phyloP scores from a whole-genome alignment of 202 grass and related monocot genomes.

The Musa balbisiana region DNA sequence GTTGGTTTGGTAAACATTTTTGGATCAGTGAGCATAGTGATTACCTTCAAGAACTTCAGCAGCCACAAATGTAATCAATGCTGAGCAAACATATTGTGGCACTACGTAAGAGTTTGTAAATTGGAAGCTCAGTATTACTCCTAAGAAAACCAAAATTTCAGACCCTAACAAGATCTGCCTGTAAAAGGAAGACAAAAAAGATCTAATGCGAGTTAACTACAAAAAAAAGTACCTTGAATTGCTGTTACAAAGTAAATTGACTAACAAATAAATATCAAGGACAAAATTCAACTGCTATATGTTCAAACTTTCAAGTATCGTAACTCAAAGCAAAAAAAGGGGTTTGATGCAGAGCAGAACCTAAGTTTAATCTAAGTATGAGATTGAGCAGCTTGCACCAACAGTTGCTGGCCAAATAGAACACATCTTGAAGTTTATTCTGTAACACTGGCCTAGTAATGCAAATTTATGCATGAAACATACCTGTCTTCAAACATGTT shows the following conservation, averaged over 20 bases:
- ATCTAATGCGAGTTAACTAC: background rate
- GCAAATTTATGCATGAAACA: too few relatives aligned
- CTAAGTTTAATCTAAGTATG: too few relatives aligned
- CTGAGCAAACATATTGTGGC: constrained; percentile 17
- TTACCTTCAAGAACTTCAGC: constrained; percentile 23
- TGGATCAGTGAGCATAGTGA: background rate
- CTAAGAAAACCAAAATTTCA: constrained; percentile 8
- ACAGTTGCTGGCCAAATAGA: too few relatives aligned
- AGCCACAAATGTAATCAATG: constrained; percentile 15
- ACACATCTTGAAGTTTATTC: too few relatives aligned
- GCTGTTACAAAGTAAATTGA: too few relatives aligned
- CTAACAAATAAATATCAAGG: too few relatives aligned
- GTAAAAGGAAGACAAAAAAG: background rate
- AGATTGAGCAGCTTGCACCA: too few relatives aligned
- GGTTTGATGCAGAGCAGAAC: too few relatives aligned
- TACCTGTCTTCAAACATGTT: constrained; percentile 19
- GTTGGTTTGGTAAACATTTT: background rate
- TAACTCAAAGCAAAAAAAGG: too few relatives aligned
- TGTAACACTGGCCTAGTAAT: too few relatives aligned
- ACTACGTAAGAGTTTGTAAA: background rate
- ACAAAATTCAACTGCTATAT: too few relatives aligned
- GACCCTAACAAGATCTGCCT: constrained; percentile 15
- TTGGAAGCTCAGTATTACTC: constrained; percentile 7
- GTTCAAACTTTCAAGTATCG: too few relatives aligned
- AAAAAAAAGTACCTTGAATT: background rate